Evolutionary conservation across 108 stramenopile genomes (phyloP).

Genomic region (Discostella pseudostelligera): DNA sequence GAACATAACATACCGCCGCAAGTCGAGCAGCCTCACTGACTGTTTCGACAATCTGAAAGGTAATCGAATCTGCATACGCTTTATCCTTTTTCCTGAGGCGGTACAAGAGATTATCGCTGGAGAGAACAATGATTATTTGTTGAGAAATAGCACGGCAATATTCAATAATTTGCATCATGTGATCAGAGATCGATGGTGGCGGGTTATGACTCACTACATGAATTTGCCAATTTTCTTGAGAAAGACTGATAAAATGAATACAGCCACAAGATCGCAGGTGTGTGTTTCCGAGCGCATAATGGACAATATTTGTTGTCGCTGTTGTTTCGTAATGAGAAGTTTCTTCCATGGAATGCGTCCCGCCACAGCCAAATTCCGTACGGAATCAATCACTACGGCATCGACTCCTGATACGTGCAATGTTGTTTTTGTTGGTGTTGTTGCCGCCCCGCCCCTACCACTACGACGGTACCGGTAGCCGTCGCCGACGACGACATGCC

Average conservation of each 20-base stretch:
- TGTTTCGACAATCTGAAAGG: conserved; percentile 26
- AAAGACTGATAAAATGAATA: conserved; percentile 28
- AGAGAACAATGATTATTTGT: background rate
- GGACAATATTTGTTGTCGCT: conserved; percentile 26
- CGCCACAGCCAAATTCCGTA: conserved; percentile 30
- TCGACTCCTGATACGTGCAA: background rate
- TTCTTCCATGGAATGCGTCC: conserved; percentile 48
- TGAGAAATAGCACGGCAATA: background rate
- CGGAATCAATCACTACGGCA: background rate
- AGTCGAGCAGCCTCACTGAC: conserved; percentile 40
- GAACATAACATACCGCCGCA: conserved; percentile 35
- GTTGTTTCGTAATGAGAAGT: conserved; percentile 18
- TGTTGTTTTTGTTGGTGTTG: background rate
- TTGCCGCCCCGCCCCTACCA: too few relatives aligned
- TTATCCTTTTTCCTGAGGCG: conserved; percentile 23
- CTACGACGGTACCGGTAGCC: too few relatives aligned
- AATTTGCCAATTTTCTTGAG: conserved; percentile 17
- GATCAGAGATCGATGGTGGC: too few relatives aligned
- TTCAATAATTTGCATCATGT: background rate
- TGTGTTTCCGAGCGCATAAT: conserved; percentile 44
- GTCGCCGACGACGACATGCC: too few relatives aligned
- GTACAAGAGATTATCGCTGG: conserved; percentile 17
- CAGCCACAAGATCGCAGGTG: conserved; percentile 13
- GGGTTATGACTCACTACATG: conserved; percentile 19
- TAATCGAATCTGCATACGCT: conserved; percentile 34